A percentile compares a stretch with the other conserved stretches of the same genome.
These are phyloP conservation scores for Malassezia equina DNA, from an alignment of 1,284 basidiomycete species.

Conservation along the genomic window DNA sequence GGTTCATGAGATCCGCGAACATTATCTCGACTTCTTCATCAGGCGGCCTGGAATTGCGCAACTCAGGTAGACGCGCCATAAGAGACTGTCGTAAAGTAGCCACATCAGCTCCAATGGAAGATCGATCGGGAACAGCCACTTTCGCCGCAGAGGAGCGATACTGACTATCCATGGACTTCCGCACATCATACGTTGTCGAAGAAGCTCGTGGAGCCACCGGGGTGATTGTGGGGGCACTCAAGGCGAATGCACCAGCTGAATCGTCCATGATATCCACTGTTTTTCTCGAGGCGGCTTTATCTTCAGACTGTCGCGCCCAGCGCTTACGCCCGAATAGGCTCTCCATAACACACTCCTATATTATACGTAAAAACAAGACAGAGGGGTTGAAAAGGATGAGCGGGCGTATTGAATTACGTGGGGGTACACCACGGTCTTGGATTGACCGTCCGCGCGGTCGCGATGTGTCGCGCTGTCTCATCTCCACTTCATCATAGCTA, in stretches of 20 bases:
- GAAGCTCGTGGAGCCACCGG: neutral
- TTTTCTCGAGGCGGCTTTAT: neutral
- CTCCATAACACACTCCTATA: slow-evolving; percentile 10
- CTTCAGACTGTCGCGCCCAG: slow-evolving; percentile 6
- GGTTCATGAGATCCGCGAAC: slow-evolving; percentile 46
- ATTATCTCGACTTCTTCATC: slow-evolving; percentile 41
- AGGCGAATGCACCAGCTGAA: slow-evolving; percentile 1
- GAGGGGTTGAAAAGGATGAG: neutral
- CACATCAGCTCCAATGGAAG: neutral
- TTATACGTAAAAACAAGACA: neutral
- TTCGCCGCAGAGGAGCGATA: neutral
- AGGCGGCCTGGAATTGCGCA: slow-evolving; percentile 27
- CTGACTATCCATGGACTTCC: neutral
- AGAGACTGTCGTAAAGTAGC: slow-evolving; percentile 6
- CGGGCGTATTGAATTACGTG: neutral
- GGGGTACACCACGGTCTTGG: neutral
- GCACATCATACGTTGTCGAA: neutral
- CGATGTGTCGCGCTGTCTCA: neutral
- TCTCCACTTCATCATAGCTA: neutral
- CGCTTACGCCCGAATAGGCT: slow-evolving; percentile 14
- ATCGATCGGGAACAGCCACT: neutral
- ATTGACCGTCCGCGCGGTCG: neutral
- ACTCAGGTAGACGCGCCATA: slow-evolving; percentile 22
- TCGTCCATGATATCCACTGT: slow-evolving; percentile 2
- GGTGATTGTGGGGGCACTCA: slow-evolving; percentile 5